These are phyloP conservation scores for Sugiyamaella pinicola DNA, from an alignment of 1,139 yeast species.

Conservation along the genomic window DNA sequence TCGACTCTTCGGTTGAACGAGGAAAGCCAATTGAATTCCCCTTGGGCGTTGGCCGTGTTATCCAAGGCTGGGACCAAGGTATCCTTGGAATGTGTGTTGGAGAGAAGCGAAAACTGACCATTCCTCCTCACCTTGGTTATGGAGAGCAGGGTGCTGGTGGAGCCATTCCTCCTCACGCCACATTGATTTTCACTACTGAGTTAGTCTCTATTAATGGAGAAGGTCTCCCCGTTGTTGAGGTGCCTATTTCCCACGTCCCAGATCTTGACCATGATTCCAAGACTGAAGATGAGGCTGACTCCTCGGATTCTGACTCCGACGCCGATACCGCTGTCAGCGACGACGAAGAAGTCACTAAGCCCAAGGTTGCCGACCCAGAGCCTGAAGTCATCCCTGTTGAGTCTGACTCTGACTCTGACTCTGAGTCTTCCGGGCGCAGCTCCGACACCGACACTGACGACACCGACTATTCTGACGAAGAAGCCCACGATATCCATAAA, in stretches of 20 bases:
- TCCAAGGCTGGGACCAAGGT: slow-evolving; percentile 89
- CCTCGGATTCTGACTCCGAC: slow-evolving; percentile 10
- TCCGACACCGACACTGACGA: slow-evolving; percentile 7
- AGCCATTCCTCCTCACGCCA: slow-evolving; percentile 72
- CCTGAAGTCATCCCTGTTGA: too few relatives aligned
- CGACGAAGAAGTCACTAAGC: not conserved
- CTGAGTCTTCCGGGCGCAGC: not conserved
- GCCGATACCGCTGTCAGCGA: not conserved
- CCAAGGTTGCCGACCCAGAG: too few relatives aligned
- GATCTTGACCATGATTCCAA: slow-evolving; percentile 19
- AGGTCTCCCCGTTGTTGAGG: slow-evolving; percentile 16
- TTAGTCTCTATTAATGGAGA: slow-evolving; percentile 39
- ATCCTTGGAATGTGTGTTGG: slow-evolving; percentile 81
- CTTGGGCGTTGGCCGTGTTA: slow-evolving; percentile 76
- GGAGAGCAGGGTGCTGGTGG: slow-evolving; percentile 74
- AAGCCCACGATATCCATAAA: not conserved
- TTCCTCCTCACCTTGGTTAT: slow-evolving; percentile 77
- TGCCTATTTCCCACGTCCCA: not conserved
- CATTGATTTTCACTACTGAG: slow-evolving; percentile 48
- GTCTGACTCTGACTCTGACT: slow-evolving; percentile 7
- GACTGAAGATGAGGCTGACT: slow-evolving; percentile 13
- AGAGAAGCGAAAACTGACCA: slow-evolving; percentile 73
- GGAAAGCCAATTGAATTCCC: slow-evolving; percentile 67
- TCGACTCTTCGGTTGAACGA: slow-evolving; percentile 72
- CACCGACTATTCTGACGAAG: slow-evolving; percentile 7